Conservation (phyloP, 192 early-diverging fungal genomes). For the Dissophora globulifera region DNA sequence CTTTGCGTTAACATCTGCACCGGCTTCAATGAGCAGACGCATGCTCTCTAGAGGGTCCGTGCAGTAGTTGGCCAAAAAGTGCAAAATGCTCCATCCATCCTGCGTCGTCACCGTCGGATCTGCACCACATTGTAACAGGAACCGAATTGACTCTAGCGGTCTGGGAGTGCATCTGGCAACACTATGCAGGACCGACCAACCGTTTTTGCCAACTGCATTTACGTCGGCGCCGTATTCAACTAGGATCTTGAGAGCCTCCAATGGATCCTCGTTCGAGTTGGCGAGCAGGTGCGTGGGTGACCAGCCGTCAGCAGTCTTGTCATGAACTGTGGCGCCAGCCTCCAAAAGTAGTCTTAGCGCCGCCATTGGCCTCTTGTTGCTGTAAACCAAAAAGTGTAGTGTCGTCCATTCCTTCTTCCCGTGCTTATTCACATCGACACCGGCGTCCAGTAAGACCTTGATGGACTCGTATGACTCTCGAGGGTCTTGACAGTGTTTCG, state of each 20-base stretch:
- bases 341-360: slow-evolving; percentile 48
- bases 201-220: slow-evolving; percentile 52
- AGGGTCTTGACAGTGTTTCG: slow-evolving; percentile 49
- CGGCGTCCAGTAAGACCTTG: slow-evolving; percentile 58
- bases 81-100: slow-evolving; percentile 65
- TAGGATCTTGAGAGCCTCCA: slow-evolving; percentile 51
- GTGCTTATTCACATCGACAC: slow-evolving; percentile 66
- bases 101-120: slow-evolving; percentile 53
- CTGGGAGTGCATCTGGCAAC: slow-evolving; percentile 47
- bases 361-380: slow-evolving; percentile 48
- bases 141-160: slow-evolving; percentile 51
- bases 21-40: slow-evolving; percentile 64
- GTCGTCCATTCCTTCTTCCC: slow-evolving; percentile 70
- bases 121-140: slow-evolving; percentile 54
- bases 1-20: slow-evolving; percentile 70
- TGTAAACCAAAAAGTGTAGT: slow-evolving; percentile 61
- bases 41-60: slow-evolving; percentile 66
- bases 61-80: slow-evolving; percentile 58
- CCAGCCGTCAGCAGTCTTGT: slow-evolving; percentile 52
- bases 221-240: slow-evolving; percentile 50
- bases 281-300: slow-evolving; percentile 45
- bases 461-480: slow-evolving; percentile 49
- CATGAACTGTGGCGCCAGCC: slow-evolving; percentile 68
- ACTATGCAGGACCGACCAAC: slow-evolving; percentile 49
- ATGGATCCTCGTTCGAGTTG: slow-evolving; percentile 51